These are phyloP conservation scores for Phytophthora sp. DNA, from an alignment of 352 stramenopile species.

Conservation along the genomic window DNA sequence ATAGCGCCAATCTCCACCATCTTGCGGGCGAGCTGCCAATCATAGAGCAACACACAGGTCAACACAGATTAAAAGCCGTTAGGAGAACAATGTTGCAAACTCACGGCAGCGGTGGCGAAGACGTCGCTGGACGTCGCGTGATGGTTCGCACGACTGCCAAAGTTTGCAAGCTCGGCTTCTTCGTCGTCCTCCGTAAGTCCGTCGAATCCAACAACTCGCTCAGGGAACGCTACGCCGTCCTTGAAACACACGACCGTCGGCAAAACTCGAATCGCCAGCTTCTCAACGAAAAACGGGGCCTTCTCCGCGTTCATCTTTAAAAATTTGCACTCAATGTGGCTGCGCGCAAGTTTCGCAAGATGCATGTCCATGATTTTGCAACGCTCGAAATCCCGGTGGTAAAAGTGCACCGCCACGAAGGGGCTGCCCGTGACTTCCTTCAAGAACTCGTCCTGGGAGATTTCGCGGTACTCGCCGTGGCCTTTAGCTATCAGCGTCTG, in stretches of 20 bases:
- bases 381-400: slow-evolving; percentile 96
- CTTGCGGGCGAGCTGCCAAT: slow-evolving; percentile 58
- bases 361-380: slow-evolving; percentile 98
- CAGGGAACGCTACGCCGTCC: slow-evolving; percentile 91
- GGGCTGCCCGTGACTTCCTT: slow-evolving; percentile 90
- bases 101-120: slow-evolving; percentile 68
- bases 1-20: slow-evolving; percentile 69
- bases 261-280: slow-evolving; percentile 92
- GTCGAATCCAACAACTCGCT: slow-evolving; percentile 92
- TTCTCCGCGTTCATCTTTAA: slow-evolving; percentile 95
- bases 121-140: slow-evolving; percentile 55
- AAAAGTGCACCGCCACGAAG: slow-evolving; percentile 94
- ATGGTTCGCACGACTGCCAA: slow-evolving; percentile 47
- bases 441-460: slow-evolving; percentile 96
- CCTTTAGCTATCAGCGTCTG: slow-evolving; percentile 67
- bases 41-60: slow-evolving; percentile 8
- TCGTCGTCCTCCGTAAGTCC: slow-evolving; percentile 90
- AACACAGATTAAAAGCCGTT: not conserved
- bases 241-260: slow-evolving; percentile 94
- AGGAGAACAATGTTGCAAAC: too few species aligned
- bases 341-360: slow-evolving; percentile 56
- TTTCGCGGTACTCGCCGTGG: slow-evolving; percentile 89
- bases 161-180: slow-evolving; percentile 43
- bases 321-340: slow-evolving; percentile 94
- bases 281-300: slow-evolving; percentile 95